A percentile compares a stretch with the other conserved stretches of the same genome.
Conservation (phyloP, 768 basidiomycete species). For the Tulasnella sp. region DNA sequence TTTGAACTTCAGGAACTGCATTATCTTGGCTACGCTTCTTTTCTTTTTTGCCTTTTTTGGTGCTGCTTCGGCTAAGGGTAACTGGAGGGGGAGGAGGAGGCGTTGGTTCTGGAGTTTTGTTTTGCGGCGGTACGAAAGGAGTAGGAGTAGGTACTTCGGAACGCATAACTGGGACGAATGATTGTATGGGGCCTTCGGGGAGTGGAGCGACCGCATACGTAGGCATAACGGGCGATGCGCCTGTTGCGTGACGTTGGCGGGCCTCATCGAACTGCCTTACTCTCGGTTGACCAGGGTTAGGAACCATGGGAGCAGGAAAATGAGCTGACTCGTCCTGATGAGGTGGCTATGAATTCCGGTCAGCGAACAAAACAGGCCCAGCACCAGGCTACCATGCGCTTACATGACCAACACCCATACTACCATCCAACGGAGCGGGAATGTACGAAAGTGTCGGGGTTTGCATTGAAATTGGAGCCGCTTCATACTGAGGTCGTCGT, state of each 20-base stretch:
- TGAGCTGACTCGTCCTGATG: background rate
- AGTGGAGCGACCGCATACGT: slow-evolving; percentile 8
- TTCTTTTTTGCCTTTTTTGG: slow-evolving; percentile 19
- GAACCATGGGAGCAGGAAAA: background rate
- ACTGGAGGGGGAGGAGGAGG: background rate
- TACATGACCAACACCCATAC: background rate
- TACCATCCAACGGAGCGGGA: slow-evolving; percentile 14
- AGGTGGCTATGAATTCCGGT: background rate
- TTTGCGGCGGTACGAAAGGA: background rate
- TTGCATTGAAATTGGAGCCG: slow-evolving; percentile 5
- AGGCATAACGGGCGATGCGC: background rate
- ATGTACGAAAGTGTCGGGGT: slow-evolving; percentile 21
- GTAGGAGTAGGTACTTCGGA: background rate
- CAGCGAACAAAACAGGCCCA: background rate
- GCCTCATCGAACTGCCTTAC: background rate
- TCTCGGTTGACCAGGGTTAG: background rate
- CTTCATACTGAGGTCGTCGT: slow-evolving; percentile 17
- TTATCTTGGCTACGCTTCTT: background rate
- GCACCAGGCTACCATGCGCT: background rate
- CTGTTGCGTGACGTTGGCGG: background rate
- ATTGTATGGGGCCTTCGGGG: background rate
- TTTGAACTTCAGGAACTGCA: background rate
- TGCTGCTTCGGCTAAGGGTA: background rate
- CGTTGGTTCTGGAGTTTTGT: background rate
- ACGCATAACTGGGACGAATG: slow-evolving; percentile 16